Evolutionary conservation across 169 alveolate species (phyloP), one percentile per base, ranked within the genome.

Genomic region (Cryptosporidium tyzzeri): DNA sequence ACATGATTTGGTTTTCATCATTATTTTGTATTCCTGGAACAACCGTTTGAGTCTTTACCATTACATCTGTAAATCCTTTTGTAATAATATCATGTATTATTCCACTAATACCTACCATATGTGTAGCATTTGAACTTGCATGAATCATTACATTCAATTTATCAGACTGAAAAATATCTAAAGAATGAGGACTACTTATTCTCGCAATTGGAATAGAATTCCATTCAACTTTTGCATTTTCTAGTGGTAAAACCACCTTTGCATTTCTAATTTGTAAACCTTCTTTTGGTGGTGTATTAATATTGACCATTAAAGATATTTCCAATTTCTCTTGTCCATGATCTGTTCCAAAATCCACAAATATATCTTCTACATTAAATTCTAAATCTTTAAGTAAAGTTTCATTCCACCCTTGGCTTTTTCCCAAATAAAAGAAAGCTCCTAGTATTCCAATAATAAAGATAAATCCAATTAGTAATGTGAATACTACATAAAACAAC

Each of bases 31-130:
- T 12, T 9, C 55, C 55, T 41, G 89, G 75, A 45, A 37, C 2
- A 7, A 16, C 23, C 21, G 62, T 35, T 23, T 31, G 37, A 1
- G 89, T 55, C 33, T 80, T 80, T 29, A 80, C 45, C 18, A 67
- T 37, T 8, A 80, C 65, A 21, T 65, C 53, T 41, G 89, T 44
- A 26, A 21, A 41, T n/a, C 89, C 89, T 65, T 62, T 59, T 39
- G 65, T 80, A 33, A 80, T 37, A n/a, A 80, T 80, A 45, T 80
- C 89, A 29, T 80, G 80, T 14, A 80, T 41, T 14, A 80, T 62
- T 44, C 89, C 89, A 33, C 80, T 61, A 37, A 80, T 62, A 10
- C 89, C 89, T 5, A 41, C 62, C 62, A 80, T 62, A 80, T 80
- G 37, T 10, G 89, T 80, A 4, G 73, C 2, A 50, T 80, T 80